These are phyloP conservation scores for Taphrina betulina DNA, from an alignment of 1,139 yeast genomes.

Conservation along the genomic window DNA sequence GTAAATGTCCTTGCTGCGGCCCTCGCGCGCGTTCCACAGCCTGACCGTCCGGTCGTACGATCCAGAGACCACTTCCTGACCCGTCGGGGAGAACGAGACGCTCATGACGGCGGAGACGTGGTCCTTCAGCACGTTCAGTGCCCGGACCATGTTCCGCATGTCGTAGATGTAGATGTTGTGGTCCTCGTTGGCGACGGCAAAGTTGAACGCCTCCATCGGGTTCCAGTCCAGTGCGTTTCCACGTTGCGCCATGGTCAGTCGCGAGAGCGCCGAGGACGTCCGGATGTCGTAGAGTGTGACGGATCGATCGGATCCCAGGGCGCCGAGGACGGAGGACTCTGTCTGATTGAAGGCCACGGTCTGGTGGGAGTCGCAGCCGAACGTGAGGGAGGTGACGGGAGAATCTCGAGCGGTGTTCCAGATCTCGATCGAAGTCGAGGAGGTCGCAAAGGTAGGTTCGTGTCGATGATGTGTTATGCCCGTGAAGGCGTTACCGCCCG, in stretches of 20 bases:
- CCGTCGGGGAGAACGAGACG: constrained; percentile 93
- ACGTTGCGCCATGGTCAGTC: constrained; percentile 72
- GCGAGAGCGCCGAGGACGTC: constrained; percentile 90
- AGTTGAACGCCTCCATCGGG: constrained; percentile 95
- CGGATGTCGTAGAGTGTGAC: constrained; percentile 86
- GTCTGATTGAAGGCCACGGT: constrained; percentile 85
- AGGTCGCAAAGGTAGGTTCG: constrained; percentile 78
- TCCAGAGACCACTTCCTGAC: constrained; percentile 92
- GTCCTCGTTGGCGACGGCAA: constrained; percentile 91
- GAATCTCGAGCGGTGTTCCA: constrained; percentile 86
- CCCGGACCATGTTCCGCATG: constrained; percentile 82
- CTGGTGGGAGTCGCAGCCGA: constrained; percentile 94
- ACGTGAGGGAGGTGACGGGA: constrained; percentile 72
- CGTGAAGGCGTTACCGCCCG: constrained; percentile 81
- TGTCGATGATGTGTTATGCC: constrained; percentile 82
- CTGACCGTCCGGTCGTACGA: constrained; percentile 92
- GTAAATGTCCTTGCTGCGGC: constrained; percentile 91
- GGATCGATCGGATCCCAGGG: constrained; percentile 90
- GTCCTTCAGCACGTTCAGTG: constrained; percentile 84
- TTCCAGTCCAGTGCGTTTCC: constrained; percentile 92
- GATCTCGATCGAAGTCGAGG: constrained; percentile 81
- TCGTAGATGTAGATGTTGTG: constrained; percentile 94
- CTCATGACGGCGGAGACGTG: constrained; percentile 96
- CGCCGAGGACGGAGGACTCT: constrained; percentile 83
- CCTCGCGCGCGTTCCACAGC: constrained; percentile 69